A percentile compares a stretch with the other conserved stretches of the same genome.
Conservation (phyloP, 1,284 basidiomycete species). For the Butyriboletus pseudospeciosus region DNA sequence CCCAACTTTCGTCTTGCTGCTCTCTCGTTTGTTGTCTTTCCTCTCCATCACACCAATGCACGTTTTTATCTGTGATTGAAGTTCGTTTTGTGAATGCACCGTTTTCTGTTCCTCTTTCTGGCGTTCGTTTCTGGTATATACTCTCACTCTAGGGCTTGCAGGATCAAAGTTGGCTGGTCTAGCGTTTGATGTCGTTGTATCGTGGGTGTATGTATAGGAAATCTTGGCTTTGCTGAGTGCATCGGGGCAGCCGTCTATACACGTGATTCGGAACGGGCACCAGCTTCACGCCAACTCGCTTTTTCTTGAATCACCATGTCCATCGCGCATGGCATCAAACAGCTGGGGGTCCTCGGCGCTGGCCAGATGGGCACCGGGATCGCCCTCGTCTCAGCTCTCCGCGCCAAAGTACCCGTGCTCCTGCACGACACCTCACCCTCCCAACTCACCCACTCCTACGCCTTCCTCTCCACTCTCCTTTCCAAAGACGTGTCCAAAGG, state of each 20-base stretch:
- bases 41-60: constrained; percentile 1
- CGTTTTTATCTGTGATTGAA: neutral
- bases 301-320: constrained; percentile 36
- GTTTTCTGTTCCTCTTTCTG: constrained; percentile 20
- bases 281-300: neutral
- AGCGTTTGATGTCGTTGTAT: constrained; percentile 8
- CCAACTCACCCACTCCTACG: constrained; percentile 67
- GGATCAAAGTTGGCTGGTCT: constrained; percentile 20
- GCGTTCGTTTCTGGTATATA: constrained; percentile 13
- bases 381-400: constrained; percentile 77
- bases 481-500: constrained; percentile 85
- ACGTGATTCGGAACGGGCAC: constrained; percentile 3
- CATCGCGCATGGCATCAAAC: constrained; percentile 63
- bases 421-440: constrained; percentile 64
- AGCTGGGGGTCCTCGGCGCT: constrained; percentile 70
- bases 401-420: constrained; percentile 72
- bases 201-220: constrained; percentile 2
- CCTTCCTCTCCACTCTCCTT: constrained; percentile 76
- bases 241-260: no score
- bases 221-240: neutral
- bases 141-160: constrained; percentile 3
- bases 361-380: constrained; percentile 90
- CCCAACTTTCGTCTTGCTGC: constrained; percentile 17
- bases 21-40: constrained; percentile 20
- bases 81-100: constrained; percentile 22